Conservation (phyloP, 345 rosid species). For the Abelmoschus esculentus region DNA sequence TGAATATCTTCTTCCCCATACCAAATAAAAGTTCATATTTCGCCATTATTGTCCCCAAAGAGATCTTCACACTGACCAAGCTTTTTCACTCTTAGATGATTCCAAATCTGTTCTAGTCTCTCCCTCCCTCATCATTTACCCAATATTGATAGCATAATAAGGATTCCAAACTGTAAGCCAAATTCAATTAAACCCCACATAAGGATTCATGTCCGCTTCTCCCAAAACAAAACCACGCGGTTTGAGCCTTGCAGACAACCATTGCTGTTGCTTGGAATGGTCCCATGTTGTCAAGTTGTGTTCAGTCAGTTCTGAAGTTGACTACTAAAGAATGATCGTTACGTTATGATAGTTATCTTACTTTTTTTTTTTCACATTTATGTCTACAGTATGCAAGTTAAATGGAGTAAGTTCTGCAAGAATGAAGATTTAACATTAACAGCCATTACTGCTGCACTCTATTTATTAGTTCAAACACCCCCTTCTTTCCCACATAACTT, state of each 20-base stretch:
- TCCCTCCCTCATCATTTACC: neutral
- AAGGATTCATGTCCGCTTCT: constrained; percentile 8
- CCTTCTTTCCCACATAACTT: constrained; percentile 24
- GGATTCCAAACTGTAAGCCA: neutral
- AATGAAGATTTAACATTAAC: neutral
- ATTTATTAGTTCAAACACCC: constrained; percentile 4
- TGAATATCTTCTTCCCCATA: neutral
- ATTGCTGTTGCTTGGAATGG: constrained; percentile 17
- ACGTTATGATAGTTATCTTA: too few relatives aligned
- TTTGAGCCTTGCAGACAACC: constrained; percentile 12
- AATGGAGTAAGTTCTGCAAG: too few relatives aligned
- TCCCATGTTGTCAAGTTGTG: constrained; percentile 19
- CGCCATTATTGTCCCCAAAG: neutral
- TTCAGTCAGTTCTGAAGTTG: constrained; percentile 26
- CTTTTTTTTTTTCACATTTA: neutral
- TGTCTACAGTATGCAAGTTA: too few relatives aligned
- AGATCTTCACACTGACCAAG: neutral
- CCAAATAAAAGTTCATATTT: neutral
- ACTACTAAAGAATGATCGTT: neutral
- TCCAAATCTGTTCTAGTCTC: neutral
- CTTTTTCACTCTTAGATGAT: neutral
- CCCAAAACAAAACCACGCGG: constrained; percentile 19
- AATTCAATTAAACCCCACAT: neutral
- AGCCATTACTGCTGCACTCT: neutral
- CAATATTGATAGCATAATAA: neutral